Base-by-base conservation (phyloP, 83 land plant genomes). In the Picea mariana region DNA sequence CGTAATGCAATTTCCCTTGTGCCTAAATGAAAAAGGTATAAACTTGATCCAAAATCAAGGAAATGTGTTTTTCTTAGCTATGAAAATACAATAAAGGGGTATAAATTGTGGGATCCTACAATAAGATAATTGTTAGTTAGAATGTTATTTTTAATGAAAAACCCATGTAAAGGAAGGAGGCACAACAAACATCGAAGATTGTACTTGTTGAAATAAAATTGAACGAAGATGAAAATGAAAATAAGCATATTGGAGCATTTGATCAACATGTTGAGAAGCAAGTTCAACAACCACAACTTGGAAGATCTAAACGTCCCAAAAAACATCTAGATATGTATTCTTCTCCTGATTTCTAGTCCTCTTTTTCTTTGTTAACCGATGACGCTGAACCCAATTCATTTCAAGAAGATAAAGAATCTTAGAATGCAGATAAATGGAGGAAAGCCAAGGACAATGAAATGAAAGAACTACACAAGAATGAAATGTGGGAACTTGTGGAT, bases 401-500 rank as follows among this genome's bases (percentile, higher is more conserved):
- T 47, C 24, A 65, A 7, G 67, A 65, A 65, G 67, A 2, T 65
- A n/a, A 23, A 65, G 31, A 65, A 65, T 65, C 24, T 23, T 8
- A 23, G 8, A 65, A 23, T 65, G 31, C 6, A 65, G 23, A 65
- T 47, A 65, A 65, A 23, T 65, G 67, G 67, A 65, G 67, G 67
- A 65, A 65, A 65, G 67, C 9, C 24, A 65, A 20, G 11, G 67
- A 23, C 5, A 23, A 65, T 6, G 67, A 65, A n/a, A 5, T 65
- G 27, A 23, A 65, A 24, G 6, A 0, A 24, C 6, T 65, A 20
- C 8, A n/a, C 6, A 65, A 65, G 67, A 24, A 23, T 65, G 9
- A 65, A 65, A 65, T n/a, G 67, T 65, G 67, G 67, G 24, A 65
- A 65, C 67, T 65, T 65, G 67, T 65, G 67, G 31, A 65, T 65